phyloP scores from a whole-genome alignment of 1,139 yeast species.

The Debaryomycetaceae sp. region DNA sequence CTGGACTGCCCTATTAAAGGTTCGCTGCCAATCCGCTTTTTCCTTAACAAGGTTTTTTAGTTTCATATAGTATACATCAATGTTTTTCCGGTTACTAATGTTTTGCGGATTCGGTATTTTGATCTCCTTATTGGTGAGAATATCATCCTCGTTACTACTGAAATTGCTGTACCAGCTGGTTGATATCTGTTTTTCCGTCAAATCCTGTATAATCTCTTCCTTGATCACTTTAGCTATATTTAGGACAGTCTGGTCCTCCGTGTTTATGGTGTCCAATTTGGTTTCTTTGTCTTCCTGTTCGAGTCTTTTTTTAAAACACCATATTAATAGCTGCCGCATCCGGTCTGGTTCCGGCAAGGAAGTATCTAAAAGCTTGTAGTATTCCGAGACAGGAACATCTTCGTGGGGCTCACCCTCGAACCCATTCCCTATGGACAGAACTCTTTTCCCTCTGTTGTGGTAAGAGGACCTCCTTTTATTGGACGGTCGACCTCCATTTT shows the following conservation, averaged over 20 bases:
- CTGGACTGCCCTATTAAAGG: conserved; percentile 19
- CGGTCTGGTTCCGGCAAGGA: conserved; percentile 69
- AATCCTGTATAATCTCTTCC: conserved; percentile 59
- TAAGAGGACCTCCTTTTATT: conserved; percentile 47
- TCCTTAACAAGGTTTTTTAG: conserved; percentile 44
- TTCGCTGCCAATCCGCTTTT: conserved; percentile 45
- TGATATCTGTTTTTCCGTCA: conserved; percentile 54
- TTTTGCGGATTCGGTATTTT: conserved; percentile 58
- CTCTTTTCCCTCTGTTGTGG: conserved; percentile 62
- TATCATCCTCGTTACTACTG: conserved; percentile 13
- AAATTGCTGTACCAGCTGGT: conserved; percentile 63
- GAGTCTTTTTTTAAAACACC: conserved; percentile 60
- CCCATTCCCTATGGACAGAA: conserved; percentile 75
- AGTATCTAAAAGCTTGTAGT: conserved; percentile 59
- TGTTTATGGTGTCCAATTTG: conserved; percentile 16
- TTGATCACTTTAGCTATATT: conserved; percentile 62
- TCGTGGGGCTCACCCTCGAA: conserved; percentile 66
- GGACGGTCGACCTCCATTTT: conserved; percentile 18
- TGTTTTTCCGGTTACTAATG: conserved; percentile 43
- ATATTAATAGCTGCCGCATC: conserved; percentile 64
- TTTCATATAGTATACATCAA: conserved; percentile 43
- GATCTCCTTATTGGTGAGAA: conserved; percentile 19
- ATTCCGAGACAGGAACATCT: conserved; percentile 53
- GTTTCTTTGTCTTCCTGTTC: conserved; percentile 34
- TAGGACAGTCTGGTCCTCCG: conserved; percentile 37